Base-by-base conservation (phyloP, 2,329 filamentous ascomycete genomes). In the Chaetomium strumarium region DNA sequence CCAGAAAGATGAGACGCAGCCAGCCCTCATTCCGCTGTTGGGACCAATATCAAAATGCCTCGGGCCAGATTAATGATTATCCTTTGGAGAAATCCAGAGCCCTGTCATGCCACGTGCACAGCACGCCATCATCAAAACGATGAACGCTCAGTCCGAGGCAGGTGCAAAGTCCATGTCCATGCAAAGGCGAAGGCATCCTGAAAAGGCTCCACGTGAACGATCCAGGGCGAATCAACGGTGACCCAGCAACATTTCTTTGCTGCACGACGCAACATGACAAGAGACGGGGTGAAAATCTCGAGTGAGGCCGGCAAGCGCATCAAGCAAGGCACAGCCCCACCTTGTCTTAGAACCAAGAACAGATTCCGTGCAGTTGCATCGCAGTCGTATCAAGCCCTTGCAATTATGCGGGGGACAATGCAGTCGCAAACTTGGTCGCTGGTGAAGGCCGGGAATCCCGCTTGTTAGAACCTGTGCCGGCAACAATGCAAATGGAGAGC, bases 271-370 rank as follows among this genome's bases (percentile, higher is more conserved):
- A 7, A 24, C 24, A 24, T 24, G 24, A 7, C 24, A 24, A 24
- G 24, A 24, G 24, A 24, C 24, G 24, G 24, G 24, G 24, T 24
- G n/a, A 24, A 24, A 7, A 24, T 24, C 24, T 24, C 24, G 44
- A 36, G 44, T 39, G 48, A 44, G 11, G 48, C 45, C 44, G 37
- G 46, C 49, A 52, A 39, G 33, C 20, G 47, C 48, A 55, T 51
- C 49, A 52, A 39, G 36, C 49, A 41, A 52, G 29, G 41, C 49
- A 55, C 36, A 34, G 45, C 53, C 24, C 53, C 53, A 51, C 49
- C 53, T 51, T 49, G 29, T 8, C 20, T 29, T 36, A 34, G 20
- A 24, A 16, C 30, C 37, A 30, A n/a, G 36, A 10, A 20, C 31
- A 49, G 52, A 36, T n/a, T 45, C 31, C 44, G 14, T 13, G 40